These are phyloP conservation scores for Penicillium maclennaniae DNA, from an alignment of 495 filamentous ascomycete genomes.

Conservation along the genomic window DNA sequence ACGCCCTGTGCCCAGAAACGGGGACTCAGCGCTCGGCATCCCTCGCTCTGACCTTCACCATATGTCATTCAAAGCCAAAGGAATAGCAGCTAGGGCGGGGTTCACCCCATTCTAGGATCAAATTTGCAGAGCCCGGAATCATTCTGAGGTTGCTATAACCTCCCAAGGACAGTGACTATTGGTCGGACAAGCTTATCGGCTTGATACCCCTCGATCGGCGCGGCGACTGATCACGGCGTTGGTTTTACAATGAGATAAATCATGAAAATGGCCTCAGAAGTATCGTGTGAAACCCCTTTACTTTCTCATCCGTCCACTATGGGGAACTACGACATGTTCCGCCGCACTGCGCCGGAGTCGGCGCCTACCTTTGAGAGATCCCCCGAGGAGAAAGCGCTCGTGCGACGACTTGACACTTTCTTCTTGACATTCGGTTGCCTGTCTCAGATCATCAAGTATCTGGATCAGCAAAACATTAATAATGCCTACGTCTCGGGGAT, in stretches of 20 bases:
- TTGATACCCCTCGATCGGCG: constrained; percentile 10
- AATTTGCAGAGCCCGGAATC: not conserved
- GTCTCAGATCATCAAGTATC: constrained; percentile 48
- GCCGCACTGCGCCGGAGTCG: constrained; percentile 8
- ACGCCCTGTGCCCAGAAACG: not conserved
- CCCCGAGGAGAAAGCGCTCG: constrained; percentile 27
- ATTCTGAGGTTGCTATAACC: constrained; percentile 7
- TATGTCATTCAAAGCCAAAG: not conserved
- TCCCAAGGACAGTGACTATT: constrained; percentile 1
- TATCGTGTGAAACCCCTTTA: too few relatives aligned
- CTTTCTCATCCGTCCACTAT: constrained; percentile 1
- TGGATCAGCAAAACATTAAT: constrained; percentile 54
- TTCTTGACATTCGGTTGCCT: constrained; percentile 32
- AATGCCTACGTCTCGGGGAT: constrained; percentile 47
- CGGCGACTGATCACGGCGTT: not conserved
- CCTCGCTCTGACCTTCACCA: constrained; percentile 14
- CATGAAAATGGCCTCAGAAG: too few relatives aligned
- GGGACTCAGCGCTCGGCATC: constrained; percentile 1
- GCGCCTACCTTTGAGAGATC: constrained; percentile 15
- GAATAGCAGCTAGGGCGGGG: not conserved
- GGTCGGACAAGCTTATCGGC: constrained; percentile 11
- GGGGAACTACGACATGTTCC: constrained; percentile 18
- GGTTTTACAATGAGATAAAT: too few relatives aligned
- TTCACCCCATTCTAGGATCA: not conserved
- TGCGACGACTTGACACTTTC: constrained; percentile 29